Conservation (phyloP, 2,329 filamentous ascomycete genomes). For the Zasmidium citrigriseum region DNA sequence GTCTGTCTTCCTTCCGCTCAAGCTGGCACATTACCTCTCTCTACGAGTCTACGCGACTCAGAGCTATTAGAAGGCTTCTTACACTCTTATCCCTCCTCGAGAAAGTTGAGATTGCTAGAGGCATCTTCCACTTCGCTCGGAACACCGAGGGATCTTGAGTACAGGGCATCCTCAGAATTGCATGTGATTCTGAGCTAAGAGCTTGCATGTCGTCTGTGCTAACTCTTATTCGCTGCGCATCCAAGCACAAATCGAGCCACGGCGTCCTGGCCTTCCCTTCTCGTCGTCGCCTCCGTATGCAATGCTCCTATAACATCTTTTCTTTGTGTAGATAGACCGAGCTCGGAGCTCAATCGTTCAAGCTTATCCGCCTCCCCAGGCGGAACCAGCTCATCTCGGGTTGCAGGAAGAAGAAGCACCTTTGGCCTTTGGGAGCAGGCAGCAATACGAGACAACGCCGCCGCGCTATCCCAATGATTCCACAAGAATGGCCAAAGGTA, state of each 20-base stretch:
- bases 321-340: conserved; percentile 39
- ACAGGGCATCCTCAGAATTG: too few species aligned
- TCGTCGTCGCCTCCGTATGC: conserved; percentile 52
- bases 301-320: conserved; percentile 48
- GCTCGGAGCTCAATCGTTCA: conserved; percentile 40
- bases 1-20: too few species aligned
- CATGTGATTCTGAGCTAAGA: too few species aligned
- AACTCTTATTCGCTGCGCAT: background rate
- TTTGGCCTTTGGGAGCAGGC: conserved; percentile 16
- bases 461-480: conserved; percentile 56
- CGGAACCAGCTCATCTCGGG: conserved; percentile 59
- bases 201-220: too few species aligned
- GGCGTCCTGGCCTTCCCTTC: conserved; percentile 44
- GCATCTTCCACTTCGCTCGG: too few species aligned
- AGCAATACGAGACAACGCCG: conserved; percentile 43
- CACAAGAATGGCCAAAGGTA: conserved; percentile 74
- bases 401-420: conserved; percentile 59
- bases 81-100: too few species aligned
- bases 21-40: too few species aligned
- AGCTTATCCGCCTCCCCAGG: conserved; percentile 58
- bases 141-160: too few species aligned
- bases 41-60: too few species aligned
- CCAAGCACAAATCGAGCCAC: conserved; percentile 29
- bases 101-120: too few species aligned
- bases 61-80: too few species aligned